Conservation (phyloP, 2,329 filamentous ascomycete genomes). For the Amesomyces nigricolor region DNA sequence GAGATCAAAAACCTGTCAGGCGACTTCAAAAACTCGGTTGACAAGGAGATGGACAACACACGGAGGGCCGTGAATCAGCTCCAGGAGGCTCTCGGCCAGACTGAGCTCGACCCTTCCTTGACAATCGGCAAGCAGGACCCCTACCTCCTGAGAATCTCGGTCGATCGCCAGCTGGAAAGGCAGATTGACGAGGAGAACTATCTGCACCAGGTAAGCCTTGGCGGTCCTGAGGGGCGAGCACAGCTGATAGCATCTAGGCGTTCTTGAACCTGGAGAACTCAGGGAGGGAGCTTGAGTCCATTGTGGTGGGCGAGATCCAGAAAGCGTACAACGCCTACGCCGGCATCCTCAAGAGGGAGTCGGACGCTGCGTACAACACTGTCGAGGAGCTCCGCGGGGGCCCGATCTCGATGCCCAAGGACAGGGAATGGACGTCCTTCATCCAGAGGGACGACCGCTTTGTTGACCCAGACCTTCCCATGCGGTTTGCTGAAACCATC, state of each 20-base stretch:
- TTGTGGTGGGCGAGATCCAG: conserved; percentile 95
- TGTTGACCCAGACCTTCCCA: conserved; percentile 74
- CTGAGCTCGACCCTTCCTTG: conserved; percentile 68
- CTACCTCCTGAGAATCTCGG: conserved; percentile 76
- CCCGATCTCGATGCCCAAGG: conserved; percentile 88
- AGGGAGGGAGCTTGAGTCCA: conserved; percentile 89
- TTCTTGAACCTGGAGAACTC: conserved; percentile 93
- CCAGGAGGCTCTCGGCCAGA: conserved; percentile 74
- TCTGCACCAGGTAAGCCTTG: conserved; percentile 64
- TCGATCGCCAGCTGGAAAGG: conserved; percentile 84
- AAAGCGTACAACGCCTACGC: conserved; percentile 95
- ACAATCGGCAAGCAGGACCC: conserved; percentile 86
- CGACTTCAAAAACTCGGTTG: conserved; percentile 95
- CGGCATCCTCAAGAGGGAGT: conserved; percentile 84
- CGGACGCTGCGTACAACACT: conserved; percentile 70
- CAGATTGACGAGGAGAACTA: conserved; percentile 98
- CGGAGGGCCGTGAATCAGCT: conserved; percentile 71
- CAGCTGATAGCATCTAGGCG: conserved; percentile 50
- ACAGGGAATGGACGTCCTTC: conserved; percentile 84
- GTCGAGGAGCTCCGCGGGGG: conserved; percentile 78
- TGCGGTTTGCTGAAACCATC: conserved; percentile 75
- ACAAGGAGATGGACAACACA: conserved; percentile 87
- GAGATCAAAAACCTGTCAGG: conserved; percentile 91
- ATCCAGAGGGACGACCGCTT: conserved; percentile 77
- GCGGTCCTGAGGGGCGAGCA: not conserved